Conservation (phyloP, 208 protist species). For the Acanthamoeba culbertsoni region DNA sequence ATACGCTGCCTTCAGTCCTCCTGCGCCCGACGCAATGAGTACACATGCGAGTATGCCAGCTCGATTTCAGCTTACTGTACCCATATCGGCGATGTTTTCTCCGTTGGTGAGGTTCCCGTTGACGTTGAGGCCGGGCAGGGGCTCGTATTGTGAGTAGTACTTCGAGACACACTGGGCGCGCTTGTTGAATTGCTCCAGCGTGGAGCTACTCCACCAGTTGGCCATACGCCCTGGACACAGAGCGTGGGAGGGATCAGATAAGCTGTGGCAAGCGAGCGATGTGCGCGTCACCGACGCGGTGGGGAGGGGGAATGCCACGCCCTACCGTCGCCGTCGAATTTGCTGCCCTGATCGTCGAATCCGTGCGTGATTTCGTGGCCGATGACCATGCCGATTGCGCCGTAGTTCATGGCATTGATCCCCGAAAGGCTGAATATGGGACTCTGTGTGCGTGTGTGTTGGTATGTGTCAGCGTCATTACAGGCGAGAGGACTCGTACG, state of each 20-base stretch:
- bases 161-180: neutral
- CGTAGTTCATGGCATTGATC: conserved; percentile 38
- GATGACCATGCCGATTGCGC: conserved; percentile 48
- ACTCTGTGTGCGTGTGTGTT: neutral
- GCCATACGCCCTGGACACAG: neutral
- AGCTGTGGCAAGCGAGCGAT: neutral
- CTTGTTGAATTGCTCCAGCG: conserved; percentile 16
- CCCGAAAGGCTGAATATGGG: neutral
- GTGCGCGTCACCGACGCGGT: neutral
- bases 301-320: neutral
- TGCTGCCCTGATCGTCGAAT: conserved; percentile 38
- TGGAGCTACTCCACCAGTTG: conserved; percentile 25
- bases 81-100: conserved; percentile 59
- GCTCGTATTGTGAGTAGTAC: conserved; percentile 22
- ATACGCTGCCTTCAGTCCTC: neutral
- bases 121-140: neutral
- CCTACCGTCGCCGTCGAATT: neutral
- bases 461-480: too few relatives aligned
- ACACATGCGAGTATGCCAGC: too few relatives aligned
- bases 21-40: neutral
- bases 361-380: conserved; percentile 52
- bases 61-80: neutral
- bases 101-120: conserved; percentile 53
- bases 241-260: too few relatives aligned
- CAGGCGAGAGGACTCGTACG: neutral